Percentiles rank a stretch among this genome's conserved stretches.
phyloP scores from a whole-genome alignment of 352 stramenopile genomes.

The Globisporangium cederbergense region DNA sequence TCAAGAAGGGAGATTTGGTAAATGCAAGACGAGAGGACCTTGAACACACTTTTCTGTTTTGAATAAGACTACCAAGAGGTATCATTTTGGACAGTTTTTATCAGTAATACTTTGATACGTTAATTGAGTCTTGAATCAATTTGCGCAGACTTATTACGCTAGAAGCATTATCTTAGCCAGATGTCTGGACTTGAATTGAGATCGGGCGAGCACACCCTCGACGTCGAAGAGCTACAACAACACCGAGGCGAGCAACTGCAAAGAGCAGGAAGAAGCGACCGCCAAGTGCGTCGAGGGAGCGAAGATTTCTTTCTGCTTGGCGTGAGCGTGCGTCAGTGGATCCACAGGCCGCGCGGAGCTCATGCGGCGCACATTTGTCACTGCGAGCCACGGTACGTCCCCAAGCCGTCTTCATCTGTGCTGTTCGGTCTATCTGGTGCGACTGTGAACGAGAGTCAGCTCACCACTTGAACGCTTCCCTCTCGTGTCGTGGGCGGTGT shows the following conservation, averaged over 20 bases:
- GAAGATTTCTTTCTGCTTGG: not conserved
- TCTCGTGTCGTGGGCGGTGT: not conserved
- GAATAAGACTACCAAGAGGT: not conserved
- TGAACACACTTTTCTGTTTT: not conserved
- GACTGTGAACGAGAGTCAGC: not conserved
- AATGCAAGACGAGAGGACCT: too few species aligned
- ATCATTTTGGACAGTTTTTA: not conserved
- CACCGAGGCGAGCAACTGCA: slow-evolving; percentile 2
- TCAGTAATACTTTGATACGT: too few species aligned
- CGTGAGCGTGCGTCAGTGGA: not conserved
- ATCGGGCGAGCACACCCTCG: not conserved
- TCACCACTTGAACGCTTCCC: not conserved
- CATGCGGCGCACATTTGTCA: slow-evolving; percentile 8
- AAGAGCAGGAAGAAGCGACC: slow-evolving; percentile 2
- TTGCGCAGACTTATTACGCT: too few species aligned
- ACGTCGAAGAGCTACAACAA: slow-evolving; percentile 9
- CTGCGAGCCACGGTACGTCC: slow-evolving; percentile 3
- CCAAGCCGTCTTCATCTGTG: not conserved
- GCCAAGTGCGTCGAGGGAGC: not conserved
- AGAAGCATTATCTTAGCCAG: too few species aligned
- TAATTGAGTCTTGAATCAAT: too few species aligned
- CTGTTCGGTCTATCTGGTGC: not conserved
- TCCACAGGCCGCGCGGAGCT: not conserved
- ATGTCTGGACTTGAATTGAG: too few species aligned
- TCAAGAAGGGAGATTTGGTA: too few species aligned